phyloP scores from a whole-genome alignment of 2,329 filamentous ascomycete genomes.

The Xylariaceae sp. region DNA sequence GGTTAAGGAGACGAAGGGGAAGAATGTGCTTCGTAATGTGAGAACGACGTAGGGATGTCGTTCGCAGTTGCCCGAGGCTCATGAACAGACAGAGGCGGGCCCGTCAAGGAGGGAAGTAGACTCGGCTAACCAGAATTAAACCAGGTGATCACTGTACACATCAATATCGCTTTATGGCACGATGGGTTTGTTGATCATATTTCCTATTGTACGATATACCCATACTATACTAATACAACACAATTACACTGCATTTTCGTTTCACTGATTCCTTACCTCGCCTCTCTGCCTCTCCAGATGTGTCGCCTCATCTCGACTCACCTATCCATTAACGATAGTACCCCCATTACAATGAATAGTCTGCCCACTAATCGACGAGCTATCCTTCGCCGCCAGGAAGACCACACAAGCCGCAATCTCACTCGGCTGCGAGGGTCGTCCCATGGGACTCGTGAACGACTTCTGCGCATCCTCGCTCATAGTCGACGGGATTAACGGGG shows the following conservation, averaged over 20 bases:
- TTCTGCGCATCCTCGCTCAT: constrained; percentile 68
- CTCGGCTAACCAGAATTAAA: too few relatives aligned
- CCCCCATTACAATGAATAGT: constrained; percentile 51
- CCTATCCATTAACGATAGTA: constrained; percentile 43
- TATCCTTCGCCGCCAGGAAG: constrained; percentile 71
- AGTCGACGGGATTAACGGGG: constrained; percentile 66
- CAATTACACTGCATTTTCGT: not conserved
- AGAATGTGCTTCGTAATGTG: constrained; percentile 15
- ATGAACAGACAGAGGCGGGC: not conserved
- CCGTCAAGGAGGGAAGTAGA: too few relatives aligned
- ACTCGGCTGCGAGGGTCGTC: constrained; percentile 70
- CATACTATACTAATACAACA: not conserved
- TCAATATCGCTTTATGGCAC: too few relatives aligned
- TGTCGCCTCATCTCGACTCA: not conserved
- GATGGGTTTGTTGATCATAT: too few relatives aligned
- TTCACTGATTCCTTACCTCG: not conserved
- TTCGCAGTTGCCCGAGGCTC: not conserved
- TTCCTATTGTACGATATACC: too few relatives aligned
- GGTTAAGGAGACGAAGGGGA: constrained; percentile 26
- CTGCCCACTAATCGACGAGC: constrained; percentile 69
- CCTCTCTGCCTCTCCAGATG: not conserved
- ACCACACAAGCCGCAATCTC: constrained; percentile 80
- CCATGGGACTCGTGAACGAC: constrained; percentile 69
- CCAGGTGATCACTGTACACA: too few relatives aligned
- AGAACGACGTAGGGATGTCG: constrained; percentile 16